phyloP scores from a whole-genome alignment of 164 flowering plant genomes.

The Aristolochia californica region DNA sequence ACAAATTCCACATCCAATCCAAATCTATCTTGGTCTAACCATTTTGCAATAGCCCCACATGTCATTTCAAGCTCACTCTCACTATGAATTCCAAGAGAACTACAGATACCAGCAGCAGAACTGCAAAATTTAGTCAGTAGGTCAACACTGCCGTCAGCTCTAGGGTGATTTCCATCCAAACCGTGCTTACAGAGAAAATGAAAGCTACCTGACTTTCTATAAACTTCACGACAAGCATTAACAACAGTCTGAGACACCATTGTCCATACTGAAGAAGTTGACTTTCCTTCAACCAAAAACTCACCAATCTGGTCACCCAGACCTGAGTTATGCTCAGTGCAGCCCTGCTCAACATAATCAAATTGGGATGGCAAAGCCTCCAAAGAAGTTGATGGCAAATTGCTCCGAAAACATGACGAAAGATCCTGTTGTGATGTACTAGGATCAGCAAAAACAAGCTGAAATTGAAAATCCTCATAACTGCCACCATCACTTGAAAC shows the following conservation, averaged over 20 bases:
- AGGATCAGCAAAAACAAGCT: conserved; percentile 48
- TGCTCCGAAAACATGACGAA: conserved; percentile 29
- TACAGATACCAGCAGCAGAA: conserved; percentile 17
- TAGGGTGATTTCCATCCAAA: conserved; percentile 11
- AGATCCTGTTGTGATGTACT: conserved; percentile 37
- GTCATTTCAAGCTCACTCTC: conserved; percentile 26
- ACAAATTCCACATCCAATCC: conserved; percentile 81
- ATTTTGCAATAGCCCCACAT: conserved; percentile 24
- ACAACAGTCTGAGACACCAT: conserved; percentile 39
- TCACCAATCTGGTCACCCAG: conserved; percentile 57
- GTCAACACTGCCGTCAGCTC: conserved; percentile 6
- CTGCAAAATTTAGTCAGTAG: conserved; percentile 41
- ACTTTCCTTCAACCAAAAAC: conserved; percentile 51
- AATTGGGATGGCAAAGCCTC: background rate
- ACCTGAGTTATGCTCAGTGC: conserved; percentile 7
- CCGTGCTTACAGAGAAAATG: conserved; percentile 56
- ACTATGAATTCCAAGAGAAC: conserved; percentile 25
- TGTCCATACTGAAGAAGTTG: conserved; percentile 64
- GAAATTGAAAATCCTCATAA: conserved; percentile 40
- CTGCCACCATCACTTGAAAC: conserved; percentile 11
- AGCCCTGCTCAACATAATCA: background rate
- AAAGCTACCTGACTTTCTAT: conserved; percentile 31
- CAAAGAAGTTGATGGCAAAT: conserved; percentile 9
- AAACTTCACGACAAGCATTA: conserved; percentile 40
- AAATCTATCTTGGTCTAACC: conserved; percentile 76